Percentiles rank a stretch among this genome's conserved stretches.
These are phyloP conservation scores for Krasilnikovozyma curviuscula DNA, from an alignment of 768 basidiomycete genomes.

Conservation along the genomic window DNA sequence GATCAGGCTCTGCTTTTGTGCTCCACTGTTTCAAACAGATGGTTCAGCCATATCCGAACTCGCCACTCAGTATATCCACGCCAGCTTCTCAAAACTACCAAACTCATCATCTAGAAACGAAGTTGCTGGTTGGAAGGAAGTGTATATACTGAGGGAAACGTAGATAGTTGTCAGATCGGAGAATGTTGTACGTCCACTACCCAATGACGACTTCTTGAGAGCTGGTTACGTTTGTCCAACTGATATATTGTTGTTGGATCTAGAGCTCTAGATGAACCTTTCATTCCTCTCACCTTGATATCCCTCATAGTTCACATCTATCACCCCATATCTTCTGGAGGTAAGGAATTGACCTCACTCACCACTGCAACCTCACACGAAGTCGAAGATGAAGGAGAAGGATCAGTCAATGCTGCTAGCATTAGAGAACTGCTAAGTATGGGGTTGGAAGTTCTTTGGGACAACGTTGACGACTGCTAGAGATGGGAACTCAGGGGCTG, in stretches of 20 bases:
- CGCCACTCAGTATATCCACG: constrained; percentile 38
- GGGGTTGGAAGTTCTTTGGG: constrained; percentile 78
- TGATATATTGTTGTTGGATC: no score
- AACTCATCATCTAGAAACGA: constrained; percentile 50
- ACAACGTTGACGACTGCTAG: constrained; percentile 74
- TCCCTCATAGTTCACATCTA: constrained; percentile 71
- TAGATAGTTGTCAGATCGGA: constrained; percentile 55
- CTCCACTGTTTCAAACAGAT: no score
- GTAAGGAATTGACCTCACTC: constrained; percentile 25
- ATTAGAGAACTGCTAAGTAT: constrained; percentile 71
- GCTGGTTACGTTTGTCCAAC: no score
- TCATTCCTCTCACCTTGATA: constrained; percentile 40
- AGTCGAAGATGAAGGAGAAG: constrained; percentile 40
- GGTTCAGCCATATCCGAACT: constrained; percentile 53
- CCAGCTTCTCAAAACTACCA: constrained; percentile 42
- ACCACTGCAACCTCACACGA: constrained; percentile 29
- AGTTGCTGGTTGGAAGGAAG: constrained; percentile 59
- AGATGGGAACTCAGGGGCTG: constrained; percentile 81
- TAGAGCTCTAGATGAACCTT: constrained; percentile 35
- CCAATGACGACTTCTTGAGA: not conserved
- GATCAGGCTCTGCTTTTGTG: no score
- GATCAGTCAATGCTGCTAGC: constrained; percentile 67
- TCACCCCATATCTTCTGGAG: constrained; percentile 52
- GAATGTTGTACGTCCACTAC: constrained; percentile 29
- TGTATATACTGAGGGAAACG: constrained; percentile 50